Conservation (phyloP, 1,284 basidiomycete species). For the Malassezia cuniculi region DNA sequence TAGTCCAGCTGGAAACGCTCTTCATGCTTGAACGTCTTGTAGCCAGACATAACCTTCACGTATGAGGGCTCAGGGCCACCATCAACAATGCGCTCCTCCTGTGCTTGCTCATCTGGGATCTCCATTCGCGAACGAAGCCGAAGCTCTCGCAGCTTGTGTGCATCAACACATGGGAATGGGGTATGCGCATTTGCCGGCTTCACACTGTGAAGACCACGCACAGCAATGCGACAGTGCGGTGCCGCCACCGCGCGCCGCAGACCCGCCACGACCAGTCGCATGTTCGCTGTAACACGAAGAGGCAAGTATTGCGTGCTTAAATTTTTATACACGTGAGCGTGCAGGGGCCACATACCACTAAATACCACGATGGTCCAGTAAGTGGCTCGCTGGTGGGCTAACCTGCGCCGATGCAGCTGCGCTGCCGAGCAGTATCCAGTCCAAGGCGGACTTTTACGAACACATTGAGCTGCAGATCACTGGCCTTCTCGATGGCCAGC, state of each 20-base stretch:
- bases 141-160: constrained; percentile 32
- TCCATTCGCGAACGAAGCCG: constrained; percentile 17
- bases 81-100: constrained; percentile 14
- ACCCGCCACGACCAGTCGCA: too few relatives aligned
- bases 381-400: background rate
- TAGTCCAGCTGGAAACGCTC: constrained; percentile 63
- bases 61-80: constrained; percentile 48
- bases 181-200: background rate
- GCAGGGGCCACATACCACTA: too few relatives aligned
- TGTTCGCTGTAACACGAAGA: too few relatives aligned
- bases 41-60: constrained; percentile 46
- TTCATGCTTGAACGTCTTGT: constrained; percentile 43
- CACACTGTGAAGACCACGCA: too few relatives aligned
- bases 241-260: too few relatives aligned
- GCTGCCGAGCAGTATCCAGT: constrained; percentile 52
- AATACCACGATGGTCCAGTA: constrained; percentile 15
- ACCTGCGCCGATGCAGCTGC: constrained; percentile 53
- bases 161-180: constrained; percentile 40
- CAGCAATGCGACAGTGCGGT: background rate
- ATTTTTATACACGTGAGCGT: too few relatives aligned
- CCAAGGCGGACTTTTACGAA: constrained; percentile 43
- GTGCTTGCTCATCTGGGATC: background rate
- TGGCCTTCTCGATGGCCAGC: constrained; percentile 31
- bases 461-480: constrained; percentile 37
- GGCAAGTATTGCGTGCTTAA: too few relatives aligned